phyloP scores from a whole-genome alignment of 2,329 filamentous ascomycete species.

The Colletotrichum costaricense region DNA sequence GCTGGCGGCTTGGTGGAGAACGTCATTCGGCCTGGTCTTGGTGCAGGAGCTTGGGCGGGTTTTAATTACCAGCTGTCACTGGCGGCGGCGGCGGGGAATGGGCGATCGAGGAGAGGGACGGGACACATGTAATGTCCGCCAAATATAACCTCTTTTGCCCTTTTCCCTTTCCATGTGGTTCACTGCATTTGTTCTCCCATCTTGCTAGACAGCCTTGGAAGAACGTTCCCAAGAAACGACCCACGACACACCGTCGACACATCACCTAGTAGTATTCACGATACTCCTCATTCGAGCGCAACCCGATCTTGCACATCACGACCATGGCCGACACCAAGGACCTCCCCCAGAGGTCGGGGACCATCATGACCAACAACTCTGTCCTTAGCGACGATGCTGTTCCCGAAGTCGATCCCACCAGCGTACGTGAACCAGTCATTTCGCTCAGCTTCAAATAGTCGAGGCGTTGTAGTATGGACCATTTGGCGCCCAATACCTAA shows the following conservation, averaged over 20 bases:
- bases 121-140: conserved; percentile 3
- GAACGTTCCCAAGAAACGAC: background rate
- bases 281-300: background rate
- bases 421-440: conserved; percentile 54
- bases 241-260: background rate
- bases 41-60: conserved; percentile 28
- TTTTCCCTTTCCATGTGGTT: background rate
- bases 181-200: background rate
- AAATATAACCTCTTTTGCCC: conserved; percentile 19
- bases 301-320: conserved; percentile 40
- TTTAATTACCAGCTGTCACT: conserved; percentile 33
- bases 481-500: background rate
- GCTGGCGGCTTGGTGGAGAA: conserved; percentile 27
- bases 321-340: conserved; percentile 45
- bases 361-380: conserved; percentile 42
- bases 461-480: background rate
- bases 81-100: conserved; percentile 8
- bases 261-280: background rate
- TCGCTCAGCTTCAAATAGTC: background rate
- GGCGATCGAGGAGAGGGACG: background rate
- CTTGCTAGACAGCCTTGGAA: background rate
- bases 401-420: conserved; percentile 68
- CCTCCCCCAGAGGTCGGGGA: conserved; percentile 60
- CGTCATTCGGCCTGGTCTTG: conserved; percentile 32
- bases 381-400: conserved; percentile 63